Evolutionary conservation across 2,329 filamentous ascomycete genomes (phyloP).

Genomic region (Emmonsia crescens): DNA sequence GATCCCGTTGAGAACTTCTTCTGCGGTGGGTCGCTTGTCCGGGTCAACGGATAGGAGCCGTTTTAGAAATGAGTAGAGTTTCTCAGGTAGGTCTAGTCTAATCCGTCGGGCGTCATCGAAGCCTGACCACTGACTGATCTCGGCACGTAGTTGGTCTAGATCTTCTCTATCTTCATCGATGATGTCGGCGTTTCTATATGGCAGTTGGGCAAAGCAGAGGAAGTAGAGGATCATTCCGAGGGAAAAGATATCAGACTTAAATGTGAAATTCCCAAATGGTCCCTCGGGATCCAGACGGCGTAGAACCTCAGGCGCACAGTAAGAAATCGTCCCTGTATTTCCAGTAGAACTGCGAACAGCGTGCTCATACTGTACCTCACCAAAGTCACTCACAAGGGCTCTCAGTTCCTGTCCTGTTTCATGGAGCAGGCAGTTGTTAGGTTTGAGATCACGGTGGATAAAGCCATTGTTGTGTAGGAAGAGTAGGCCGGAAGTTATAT

Average conservation of each 20-base stretch:
- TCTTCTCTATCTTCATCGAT: constrained; percentile 89
- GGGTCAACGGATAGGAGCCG: constrained; percentile 69
- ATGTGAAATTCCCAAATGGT: constrained; percentile 81
- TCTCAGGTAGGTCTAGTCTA: constrained; percentile 71
- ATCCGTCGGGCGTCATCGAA: constrained; percentile 67
- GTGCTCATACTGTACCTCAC: constrained; percentile 83
- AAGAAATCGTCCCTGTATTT: constrained; percentile 91
- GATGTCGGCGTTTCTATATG: constrained; percentile 72
- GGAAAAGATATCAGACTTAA: constrained; percentile 97
- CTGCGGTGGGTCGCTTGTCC: constrained; percentile 65
- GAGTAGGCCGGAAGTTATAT: constrained; percentile 83
- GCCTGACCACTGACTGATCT: constrained; percentile 79
- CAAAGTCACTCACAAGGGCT: constrained; percentile 94
- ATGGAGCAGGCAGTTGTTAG: constrained; percentile 87
- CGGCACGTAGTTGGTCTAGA: constrained; percentile 68
- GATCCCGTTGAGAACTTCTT: constrained; percentile 71
- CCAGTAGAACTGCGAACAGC: constrained; percentile 77
- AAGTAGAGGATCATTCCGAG: constrained; percentile 98
- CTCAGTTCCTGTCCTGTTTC: constrained; percentile 57
- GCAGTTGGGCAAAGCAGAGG: constrained; percentile 84
- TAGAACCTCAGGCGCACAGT: constrained; percentile 91
- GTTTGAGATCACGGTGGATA: constrained; percentile 92
- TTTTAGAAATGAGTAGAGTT: constrained; percentile 76
- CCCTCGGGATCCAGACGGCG: constrained; percentile 53
- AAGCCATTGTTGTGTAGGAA: constrained; percentile 87